Conservation (phyloP, 306 rosid species). For the Quercus ilex region DNA sequence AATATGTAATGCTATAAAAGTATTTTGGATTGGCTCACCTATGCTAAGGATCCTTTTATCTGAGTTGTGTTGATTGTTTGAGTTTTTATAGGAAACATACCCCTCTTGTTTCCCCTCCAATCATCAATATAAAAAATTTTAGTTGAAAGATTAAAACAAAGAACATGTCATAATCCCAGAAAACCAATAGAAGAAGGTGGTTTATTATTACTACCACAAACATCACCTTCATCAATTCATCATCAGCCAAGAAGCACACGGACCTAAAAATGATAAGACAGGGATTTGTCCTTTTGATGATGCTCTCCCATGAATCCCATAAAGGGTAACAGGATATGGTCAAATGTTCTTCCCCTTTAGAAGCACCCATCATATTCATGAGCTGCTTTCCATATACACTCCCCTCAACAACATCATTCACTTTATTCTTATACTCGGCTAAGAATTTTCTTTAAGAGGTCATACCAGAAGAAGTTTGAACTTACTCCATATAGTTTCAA, state of each 20-base stretch:
- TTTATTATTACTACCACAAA: neutral
- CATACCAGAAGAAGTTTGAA: too few relatives aligned
- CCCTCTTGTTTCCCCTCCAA: neutral
- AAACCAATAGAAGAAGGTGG: neutral
- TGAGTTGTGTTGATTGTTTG: neutral
- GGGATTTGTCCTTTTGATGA: too few relatives aligned
- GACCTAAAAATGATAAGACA: too few relatives aligned
- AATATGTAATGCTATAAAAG: neutral
- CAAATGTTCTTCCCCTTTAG: neutral
- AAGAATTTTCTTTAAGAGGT: neutral
- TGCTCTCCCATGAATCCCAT: neutral
- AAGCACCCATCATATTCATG: neutral
- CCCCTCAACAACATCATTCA: neutral
- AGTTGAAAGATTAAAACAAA: neutral
- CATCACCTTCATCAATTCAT: too few relatives aligned
- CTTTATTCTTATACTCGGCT: neutral
- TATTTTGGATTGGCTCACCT: neutral
- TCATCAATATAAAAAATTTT: neutral
- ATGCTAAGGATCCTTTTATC: neutral
- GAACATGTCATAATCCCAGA: neutral
- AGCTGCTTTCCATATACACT: neutral
- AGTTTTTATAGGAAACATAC: neutral
- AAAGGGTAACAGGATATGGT: neutral
- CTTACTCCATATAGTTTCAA: too few relatives aligned
- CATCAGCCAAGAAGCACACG: too few relatives aligned